These are phyloP conservation scores for Ophiostoma piceae DNA, from an alignment of 2,329 filamentous ascomycete species.

Conservation along the genomic window DNA sequence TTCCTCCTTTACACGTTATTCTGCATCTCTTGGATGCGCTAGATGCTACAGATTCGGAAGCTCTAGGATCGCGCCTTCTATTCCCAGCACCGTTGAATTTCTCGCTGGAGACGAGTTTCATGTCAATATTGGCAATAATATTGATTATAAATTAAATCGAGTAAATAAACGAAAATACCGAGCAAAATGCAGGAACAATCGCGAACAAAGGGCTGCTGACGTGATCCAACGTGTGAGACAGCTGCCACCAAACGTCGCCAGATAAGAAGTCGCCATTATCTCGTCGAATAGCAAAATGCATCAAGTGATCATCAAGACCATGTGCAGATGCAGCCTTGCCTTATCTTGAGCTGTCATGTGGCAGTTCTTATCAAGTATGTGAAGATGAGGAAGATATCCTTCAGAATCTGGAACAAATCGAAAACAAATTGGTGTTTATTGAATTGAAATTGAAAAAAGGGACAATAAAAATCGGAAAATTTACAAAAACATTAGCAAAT, in stretches of 20 bases:
- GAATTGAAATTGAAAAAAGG: too few species aligned
- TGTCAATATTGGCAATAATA: too few species aligned
- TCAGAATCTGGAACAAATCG: too few species aligned
- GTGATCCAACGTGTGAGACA: not conserved
- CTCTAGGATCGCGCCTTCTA: not conserved
- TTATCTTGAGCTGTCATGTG: not conserved
- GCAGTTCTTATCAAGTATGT: not conserved
- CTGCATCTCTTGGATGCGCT: not conserved
- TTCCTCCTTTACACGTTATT: not conserved
- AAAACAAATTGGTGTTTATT: too few species aligned
- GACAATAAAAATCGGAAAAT: too few species aligned
- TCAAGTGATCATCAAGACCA: not conserved
- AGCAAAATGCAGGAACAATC: not conserved
- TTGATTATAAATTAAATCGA: not conserved
- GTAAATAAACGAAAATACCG: not conserved
- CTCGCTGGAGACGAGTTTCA: not conserved
- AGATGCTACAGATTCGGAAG: not conserved
- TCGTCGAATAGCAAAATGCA: not conserved
- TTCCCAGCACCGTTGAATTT: not conserved
- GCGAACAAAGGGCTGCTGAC: not conserved
- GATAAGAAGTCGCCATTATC: not conserved
- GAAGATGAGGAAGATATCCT: too few species aligned
- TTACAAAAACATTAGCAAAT: not conserved
- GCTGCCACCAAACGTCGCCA: not conserved
- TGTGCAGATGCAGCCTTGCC: conserved; percentile 3